Evolutionary conservation across 2,329 filamentous ascomycete genomes (phyloP).

Genomic region (Leptographium wingfieldii): DNA sequence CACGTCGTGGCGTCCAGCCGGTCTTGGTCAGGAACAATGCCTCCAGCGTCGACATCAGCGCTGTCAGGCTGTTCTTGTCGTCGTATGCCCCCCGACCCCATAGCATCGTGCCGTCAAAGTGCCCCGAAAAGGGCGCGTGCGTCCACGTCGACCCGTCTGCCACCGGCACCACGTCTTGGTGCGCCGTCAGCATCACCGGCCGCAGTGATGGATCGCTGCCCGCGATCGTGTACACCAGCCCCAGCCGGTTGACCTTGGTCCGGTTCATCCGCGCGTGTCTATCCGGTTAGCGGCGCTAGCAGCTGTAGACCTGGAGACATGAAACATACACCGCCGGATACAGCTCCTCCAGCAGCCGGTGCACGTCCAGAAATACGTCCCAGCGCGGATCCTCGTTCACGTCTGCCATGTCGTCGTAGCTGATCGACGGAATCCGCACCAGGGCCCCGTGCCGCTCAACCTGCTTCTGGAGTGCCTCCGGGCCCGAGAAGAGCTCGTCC

Average conservation of each 20-base stretch:
- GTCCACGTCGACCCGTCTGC: conserved; percentile 41
- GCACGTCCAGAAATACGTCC: conserved; percentile 42
- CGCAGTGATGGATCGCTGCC: conserved; percentile 36
- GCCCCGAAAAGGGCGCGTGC: conserved; percentile 43
- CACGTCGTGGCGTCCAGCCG: conserved; percentile 38
- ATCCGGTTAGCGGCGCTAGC: conserved; percentile 29
- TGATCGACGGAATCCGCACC: conserved; percentile 18
- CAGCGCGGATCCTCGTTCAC: conserved; percentile 44
- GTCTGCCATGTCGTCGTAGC: conserved; percentile 30
- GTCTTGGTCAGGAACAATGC: conserved; percentile 26
- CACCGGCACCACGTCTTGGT: conserved; percentile 51
- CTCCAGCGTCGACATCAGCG: conserved; percentile 41
- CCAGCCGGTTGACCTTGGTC: conserved; percentile 41
- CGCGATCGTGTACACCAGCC: conserved; percentile 43
- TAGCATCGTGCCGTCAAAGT: conserved; percentile 41
- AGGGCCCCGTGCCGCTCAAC: background rate
- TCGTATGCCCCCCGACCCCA: conserved; percentile 50
- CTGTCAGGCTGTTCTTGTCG: conserved; percentile 49
- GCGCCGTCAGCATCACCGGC: conserved; percentile 46
- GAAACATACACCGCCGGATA: conserved; percentile 37
- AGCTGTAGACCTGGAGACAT: no score
- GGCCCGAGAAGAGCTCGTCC: background rate
- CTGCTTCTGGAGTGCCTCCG: background rate
- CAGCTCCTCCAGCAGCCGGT: conserved; percentile 30
- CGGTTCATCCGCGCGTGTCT: background rate